Evolutionary conservation across 2,329 filamentous ascomycete species (phyloP), one percentile per base, ranked within the genome.

Genomic region (Sarocladium strictum): DNA sequence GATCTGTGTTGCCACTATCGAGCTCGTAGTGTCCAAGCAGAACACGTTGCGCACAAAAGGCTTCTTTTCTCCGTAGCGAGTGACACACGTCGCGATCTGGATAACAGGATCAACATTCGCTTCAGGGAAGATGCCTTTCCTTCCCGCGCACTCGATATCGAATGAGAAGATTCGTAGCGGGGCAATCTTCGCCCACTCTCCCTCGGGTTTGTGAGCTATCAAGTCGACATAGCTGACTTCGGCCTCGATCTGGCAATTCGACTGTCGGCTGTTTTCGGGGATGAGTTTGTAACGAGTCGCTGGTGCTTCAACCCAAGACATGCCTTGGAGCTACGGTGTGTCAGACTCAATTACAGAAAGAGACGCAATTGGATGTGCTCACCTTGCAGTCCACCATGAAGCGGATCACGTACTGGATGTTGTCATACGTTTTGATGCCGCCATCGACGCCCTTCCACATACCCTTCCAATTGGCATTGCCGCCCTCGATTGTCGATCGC

Each of bases 361-460:
- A 10, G 23, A 11, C 5, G 23, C 7, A 23, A 14, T 49, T 6
- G 43, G 24, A 7, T 17, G n/a, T 3, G 53, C 73, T 61, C 75
- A 89, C 86, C 69, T 92, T 87, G 61, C 89, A 95, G 69, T 99
- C 94, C 51, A 99, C 93, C 94, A 99, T 99, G 72, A 99, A 97
- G 53, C 94, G 83, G 60, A 97, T 72, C 24, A 97, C 84, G 66
- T 97, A 99, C 76, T 96, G 90, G 55, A 99, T 92, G 61, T 87
- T 97, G 75, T 99, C 94, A 64, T 93, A 99, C 0, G 94, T 97
- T 69, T 92, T 81, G 59, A 97, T 84, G 19, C 87, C 87, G 19
- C 81, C 82, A 4, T 79, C 78, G 6, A 78, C 75, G 19, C 76
- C 80, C 61, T 84, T 87, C 93, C 94, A 99, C 69, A 97, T 78